A percentile compares a stretch with the other conserved stretches of the same genome.
Conservation (phyloP, 371 early-diverging fungal species). For the Mucor piriformis region DNA sequence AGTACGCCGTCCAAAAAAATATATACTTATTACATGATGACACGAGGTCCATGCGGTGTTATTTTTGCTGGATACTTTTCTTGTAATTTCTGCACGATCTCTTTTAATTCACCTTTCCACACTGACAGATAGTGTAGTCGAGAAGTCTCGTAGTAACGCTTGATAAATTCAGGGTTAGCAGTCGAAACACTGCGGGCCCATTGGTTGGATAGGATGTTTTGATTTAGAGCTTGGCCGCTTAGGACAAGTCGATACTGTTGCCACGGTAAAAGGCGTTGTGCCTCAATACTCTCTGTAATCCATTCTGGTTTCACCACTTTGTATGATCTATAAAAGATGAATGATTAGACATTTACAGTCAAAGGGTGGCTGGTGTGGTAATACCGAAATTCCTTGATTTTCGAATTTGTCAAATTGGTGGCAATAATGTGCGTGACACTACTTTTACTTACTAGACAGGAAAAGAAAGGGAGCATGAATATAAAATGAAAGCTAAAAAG, state of each 20-base stretch:
- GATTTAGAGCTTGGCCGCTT: not conserved
- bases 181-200: slow-evolving; percentile 34
- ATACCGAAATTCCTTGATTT: slow-evolving; percentile 68
- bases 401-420: slow-evolving; percentile 65
- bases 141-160: slow-evolving; percentile 75
- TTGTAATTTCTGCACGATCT: slow-evolving; percentile 48
- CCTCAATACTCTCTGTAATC: slow-evolving; percentile 72
- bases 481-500: not conserved
- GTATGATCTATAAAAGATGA: slow-evolving; percentile 48
- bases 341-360: too few relatives aligned
- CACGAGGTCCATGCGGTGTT: slow-evolving; percentile 16
- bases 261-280: slow-evolving; percentile 66
- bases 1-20: not conserved
- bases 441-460: slow-evolving; percentile 52
- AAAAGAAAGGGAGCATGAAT: not conserved
- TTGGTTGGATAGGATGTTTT: not conserved
- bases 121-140: slow-evolving; percentile 82
- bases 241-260: slow-evolving; percentile 57
- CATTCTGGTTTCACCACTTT: slow-evolving; percentile 81
- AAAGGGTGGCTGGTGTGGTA: too few relatives aligned
- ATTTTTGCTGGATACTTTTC: slow-evolving; percentile 21
- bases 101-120: slow-evolving; percentile 82
- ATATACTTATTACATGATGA: slow-evolving; percentile 38
- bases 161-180: slow-evolving; percentile 68
- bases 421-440: slow-evolving; percentile 74